A percentile compares a stretch with the other conserved stretches of the same genome.
Conservation (phyloP, 73 alveolate genomes). For the Effrenium voratum region DNA sequence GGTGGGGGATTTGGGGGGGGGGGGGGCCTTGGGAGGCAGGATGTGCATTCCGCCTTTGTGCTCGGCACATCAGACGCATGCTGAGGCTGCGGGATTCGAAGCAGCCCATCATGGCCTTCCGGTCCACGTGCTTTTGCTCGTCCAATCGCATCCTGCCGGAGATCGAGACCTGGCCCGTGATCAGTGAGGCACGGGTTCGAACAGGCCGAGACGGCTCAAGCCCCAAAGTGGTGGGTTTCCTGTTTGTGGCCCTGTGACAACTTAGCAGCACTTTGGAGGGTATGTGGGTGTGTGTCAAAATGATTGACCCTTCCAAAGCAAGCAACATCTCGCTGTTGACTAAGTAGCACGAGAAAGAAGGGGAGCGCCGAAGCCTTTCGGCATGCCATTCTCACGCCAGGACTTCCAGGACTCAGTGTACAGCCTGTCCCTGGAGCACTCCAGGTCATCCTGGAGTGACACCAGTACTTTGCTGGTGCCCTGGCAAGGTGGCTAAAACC, state of each 20-base stretch:
- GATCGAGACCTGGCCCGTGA: conserved; percentile 51
- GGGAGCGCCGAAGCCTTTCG: not conserved
- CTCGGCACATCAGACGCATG: no score
- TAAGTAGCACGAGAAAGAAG: no score
- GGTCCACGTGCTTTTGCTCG: conserved; percentile 53
- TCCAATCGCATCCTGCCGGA: conserved; percentile 77
- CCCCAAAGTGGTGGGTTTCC: not conserved
- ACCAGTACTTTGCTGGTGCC: conserved; percentile 49
- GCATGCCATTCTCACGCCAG: not conserved
- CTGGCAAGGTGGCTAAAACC: no score
- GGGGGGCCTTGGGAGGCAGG: no score
- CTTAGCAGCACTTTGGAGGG: no score
- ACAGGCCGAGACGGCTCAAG: no score
- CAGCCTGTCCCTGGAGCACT: conserved; percentile 81
- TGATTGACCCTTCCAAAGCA: not conserved
- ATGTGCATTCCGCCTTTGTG: no score
- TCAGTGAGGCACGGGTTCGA: conserved; percentile 14
- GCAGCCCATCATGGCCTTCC: conserved; percentile 18
- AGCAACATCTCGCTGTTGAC: no score
- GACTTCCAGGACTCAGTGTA: conserved; percentile 82
- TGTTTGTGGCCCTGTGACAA: not conserved
- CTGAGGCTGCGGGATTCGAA: not conserved
- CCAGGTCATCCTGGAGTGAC: conserved; percentile 91
- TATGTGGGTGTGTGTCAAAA: not conserved
- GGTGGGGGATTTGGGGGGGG: no score